Evolutionary conservation across 2,329 filamentous ascomycete genomes (phyloP).

Genomic region (Basipetospora chlamydospora): DNA sequence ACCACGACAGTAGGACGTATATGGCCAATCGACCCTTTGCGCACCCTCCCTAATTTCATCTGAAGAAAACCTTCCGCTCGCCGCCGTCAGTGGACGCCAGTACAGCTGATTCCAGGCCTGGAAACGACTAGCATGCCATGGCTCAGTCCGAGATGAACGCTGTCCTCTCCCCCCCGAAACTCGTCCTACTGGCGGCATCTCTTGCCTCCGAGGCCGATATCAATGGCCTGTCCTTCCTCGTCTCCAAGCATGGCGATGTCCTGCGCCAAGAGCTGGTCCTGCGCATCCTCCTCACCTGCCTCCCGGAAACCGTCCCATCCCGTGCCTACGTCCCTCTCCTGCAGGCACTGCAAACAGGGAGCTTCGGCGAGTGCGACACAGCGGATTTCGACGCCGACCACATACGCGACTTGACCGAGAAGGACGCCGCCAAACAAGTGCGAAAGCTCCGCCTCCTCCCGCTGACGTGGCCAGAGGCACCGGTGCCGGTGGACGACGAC

Average conservation of each 20-base stretch:
- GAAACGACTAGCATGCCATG: background rate
- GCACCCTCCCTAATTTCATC: too few species aligned
- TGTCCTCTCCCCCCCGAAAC: conserved; percentile 48
- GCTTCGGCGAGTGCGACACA: conserved; percentile 24
- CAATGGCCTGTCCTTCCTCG: conserved; percentile 43
- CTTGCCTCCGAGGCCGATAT: conserved; percentile 53
- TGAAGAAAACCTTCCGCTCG: too few species aligned
- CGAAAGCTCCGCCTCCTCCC: conserved; percentile 48
- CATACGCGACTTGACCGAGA: conserved; percentile 45
- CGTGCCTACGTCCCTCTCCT: conserved; percentile 48
- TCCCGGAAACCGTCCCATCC: conserved; percentile 57
- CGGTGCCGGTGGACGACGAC: conserved; percentile 35
- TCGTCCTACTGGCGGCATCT: conserved; percentile 58
- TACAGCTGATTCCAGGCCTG: too few species aligned
- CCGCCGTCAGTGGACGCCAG: too few species aligned
- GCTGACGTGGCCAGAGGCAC: conserved; percentile 35
- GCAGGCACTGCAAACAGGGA: conserved; percentile 35
- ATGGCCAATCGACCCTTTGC: too few species aligned
- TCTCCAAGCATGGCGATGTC: conserved; percentile 38
- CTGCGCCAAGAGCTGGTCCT: conserved; percentile 52
- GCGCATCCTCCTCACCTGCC: conserved; percentile 59
- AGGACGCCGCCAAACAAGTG: conserved; percentile 47
- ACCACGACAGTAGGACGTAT: too few species aligned
- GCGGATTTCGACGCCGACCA: conserved; percentile 38
- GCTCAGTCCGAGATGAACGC: too few species aligned